These are phyloP conservation scores for Verticillium nonalfalfae DNA, from an alignment of 2,329 filamentous ascomycete genomes.

Conservation along the genomic window DNA sequence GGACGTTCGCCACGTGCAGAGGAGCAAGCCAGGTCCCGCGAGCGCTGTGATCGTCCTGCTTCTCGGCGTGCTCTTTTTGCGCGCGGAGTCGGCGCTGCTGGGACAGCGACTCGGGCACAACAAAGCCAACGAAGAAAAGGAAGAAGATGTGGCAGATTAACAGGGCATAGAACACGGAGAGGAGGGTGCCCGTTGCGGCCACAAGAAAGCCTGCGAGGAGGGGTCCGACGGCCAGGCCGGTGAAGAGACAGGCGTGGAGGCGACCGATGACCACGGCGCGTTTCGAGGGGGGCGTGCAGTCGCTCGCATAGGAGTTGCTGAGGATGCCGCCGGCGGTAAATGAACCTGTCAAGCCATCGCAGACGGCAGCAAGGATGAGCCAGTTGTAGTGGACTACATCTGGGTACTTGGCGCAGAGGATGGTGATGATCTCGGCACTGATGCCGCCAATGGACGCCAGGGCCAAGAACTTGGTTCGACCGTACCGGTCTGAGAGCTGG, in stretches of 20 bases:
- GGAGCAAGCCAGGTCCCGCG: conserved; percentile 22
- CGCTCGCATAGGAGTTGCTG: conserved; percentile 79
- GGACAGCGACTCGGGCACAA: conserved; percentile 81
- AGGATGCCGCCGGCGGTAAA: conserved; percentile 76
- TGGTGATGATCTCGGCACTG: conserved; percentile 66
- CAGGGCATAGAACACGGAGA: conserved; percentile 81
- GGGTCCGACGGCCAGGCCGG: conserved; percentile 83
- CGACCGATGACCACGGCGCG: conserved; percentile 83
- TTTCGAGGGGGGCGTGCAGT: conserved; percentile 75
- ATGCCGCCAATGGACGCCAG: conserved; percentile 71
- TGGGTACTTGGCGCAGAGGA: conserved; percentile 70
- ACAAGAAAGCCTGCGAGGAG: conserved; percentile 76
- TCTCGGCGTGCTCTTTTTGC: conserved; percentile 56
- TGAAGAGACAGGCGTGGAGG: conserved; percentile 83
- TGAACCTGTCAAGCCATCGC: conserved; percentile 82
- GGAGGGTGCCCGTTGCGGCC: conserved; percentile 63
- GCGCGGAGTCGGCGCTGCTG: conserved; percentile 64
- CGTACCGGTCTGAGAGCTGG: conserved; percentile 78
- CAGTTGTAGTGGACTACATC: conserved; percentile 69
- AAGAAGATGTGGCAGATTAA: conserved; percentile 68
- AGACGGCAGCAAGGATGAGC: conserved; percentile 67
- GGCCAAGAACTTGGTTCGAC: conserved; percentile 68
- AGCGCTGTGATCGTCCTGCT: conserved; percentile 29
- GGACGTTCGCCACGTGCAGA: conserved; percentile 47
- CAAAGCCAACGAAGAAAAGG: conserved; percentile 61